Evolutionary conservation across 306 rosid species (phyloP), one percentile per base, ranked within the genome.

Genomic region (Albizia julibrissin): DNA sequence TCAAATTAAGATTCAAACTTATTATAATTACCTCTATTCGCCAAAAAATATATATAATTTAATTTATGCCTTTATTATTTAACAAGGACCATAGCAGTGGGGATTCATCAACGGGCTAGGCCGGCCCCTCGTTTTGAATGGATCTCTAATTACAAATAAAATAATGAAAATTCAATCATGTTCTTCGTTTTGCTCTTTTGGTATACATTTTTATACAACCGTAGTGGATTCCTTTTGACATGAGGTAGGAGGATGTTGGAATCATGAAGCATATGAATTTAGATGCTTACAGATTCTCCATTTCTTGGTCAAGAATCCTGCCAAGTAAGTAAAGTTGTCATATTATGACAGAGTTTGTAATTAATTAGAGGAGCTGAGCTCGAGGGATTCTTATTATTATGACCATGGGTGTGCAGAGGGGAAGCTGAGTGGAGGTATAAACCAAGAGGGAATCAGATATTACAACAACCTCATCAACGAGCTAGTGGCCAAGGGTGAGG

Each of bases 241-340:
- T 47, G 19, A 47, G 3, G 14, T 44, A 88, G 97, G 91, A 91
- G 85, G 96, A 93, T 75, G 89, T 91, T 78, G 81, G 64, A 49
- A 89, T 90, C 22, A 84, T 89, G 92, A 91, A 85, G 52, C 9
- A 86, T 1, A 86, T 93, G 84, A 82, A 84, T 31, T 72, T 82
- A 31, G 96, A 91, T 84, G 93, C 92, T 3, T 91, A 87, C 31
- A 84, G 98, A 80, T 86, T 93, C 59, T 93, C 98, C 22, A 87
- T 91, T 40, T 84, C 94, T 2, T 93, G 96, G 96, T 66, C 96
- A 3, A 83, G 94, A 90, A 43, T 91, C 43, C 85, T 91, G 16
- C 92, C 96, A 72, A 86, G 94, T 91, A 84, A 82, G 90, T 52
- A 21, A 33, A 61, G n/a, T 24, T 47, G 4, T 47, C 54, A 47